Evolutionary conservation across 1,284 basidiomycete species (phyloP).

Genomic region (Trichosporon ovoides): DNA sequence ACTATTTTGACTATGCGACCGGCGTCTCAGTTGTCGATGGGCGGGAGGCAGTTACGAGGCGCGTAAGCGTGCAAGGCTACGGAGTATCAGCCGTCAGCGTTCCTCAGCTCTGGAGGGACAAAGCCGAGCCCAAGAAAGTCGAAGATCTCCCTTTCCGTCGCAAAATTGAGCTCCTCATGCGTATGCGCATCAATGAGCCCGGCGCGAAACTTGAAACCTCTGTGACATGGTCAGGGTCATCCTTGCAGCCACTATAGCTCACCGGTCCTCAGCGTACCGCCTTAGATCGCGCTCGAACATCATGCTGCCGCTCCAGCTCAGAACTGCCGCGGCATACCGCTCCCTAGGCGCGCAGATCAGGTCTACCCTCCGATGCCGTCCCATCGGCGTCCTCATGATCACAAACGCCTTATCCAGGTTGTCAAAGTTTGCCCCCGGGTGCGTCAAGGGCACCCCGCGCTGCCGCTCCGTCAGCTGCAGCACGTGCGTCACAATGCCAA

Average conservation of each 20-base stretch:
- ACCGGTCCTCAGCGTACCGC: slow-evolving; percentile 37
- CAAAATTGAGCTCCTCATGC: slow-evolving; percentile 39
- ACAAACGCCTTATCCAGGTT: slow-evolving; percentile 49
- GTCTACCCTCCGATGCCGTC: slow-evolving; percentile 43
- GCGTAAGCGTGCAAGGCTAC: not conserved
- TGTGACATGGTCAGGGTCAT: slow-evolving; percentile 9
- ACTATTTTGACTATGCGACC: too few relatives aligned
- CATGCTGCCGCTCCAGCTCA: slow-evolving; percentile 49
- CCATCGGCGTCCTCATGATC: slow-evolving; percentile 25
- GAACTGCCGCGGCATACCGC: slow-evolving; percentile 43
- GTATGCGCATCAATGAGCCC: slow-evolving; percentile 34
- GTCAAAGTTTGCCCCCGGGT: slow-evolving; percentile 43
- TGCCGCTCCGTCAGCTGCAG: slow-evolving; percentile 35
- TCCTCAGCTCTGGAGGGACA: slow-evolving; percentile 44
- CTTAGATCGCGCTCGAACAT: slow-evolving; percentile 50
- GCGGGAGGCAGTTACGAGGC: too few relatives aligned
- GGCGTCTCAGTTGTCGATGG: too few relatives aligned
- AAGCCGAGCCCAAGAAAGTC: slow-evolving; percentile 37
- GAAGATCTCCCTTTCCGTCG: slow-evolving; percentile 46
- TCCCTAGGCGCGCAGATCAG: slow-evolving; percentile 42
- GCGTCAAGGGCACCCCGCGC: slow-evolving; percentile 26
- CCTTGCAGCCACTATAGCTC: not conserved
- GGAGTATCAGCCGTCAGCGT: slow-evolving; percentile 39
- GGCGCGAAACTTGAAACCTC: slow-evolving; percentile 45
- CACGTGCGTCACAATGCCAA: slow-evolving; percentile 46